These are phyloP conservation scores for Phytopythium montanum DNA, from an alignment of 352 stramenopile genomes.

Conservation along the genomic window DNA sequence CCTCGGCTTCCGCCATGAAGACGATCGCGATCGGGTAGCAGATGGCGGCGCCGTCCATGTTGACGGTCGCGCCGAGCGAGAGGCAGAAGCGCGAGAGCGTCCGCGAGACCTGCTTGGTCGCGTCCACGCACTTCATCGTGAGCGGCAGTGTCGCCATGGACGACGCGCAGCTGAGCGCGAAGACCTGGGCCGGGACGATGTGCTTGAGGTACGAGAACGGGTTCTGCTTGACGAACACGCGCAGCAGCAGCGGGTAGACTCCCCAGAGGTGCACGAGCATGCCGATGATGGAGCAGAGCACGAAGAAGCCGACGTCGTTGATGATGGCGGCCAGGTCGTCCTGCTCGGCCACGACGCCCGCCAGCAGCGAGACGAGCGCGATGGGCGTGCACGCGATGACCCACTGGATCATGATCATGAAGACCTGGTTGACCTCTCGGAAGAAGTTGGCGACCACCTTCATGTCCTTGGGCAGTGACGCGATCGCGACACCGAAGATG, in stretches of 20 bases:
- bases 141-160: slow-evolving; percentile 24
- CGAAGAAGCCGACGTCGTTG: slow-evolving; percentile 13
- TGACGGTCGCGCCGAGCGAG: slow-evolving; percentile 20
- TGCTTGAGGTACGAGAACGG: slow-evolving; percentile 19
- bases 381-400: slow-evolving; percentile 41
- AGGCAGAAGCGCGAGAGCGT: slow-evolving; percentile 21
- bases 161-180: slow-evolving; percentile 26
- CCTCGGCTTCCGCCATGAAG: slow-evolving; percentile 27
- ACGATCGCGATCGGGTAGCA: slow-evolving; percentile 26
- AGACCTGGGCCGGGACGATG: slow-evolving; percentile 21
- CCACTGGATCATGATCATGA: slow-evolving; percentile 36
- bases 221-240: slow-evolving; percentile 13
- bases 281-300: slow-evolving; percentile 13
- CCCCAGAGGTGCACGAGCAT: slow-evolving; percentile 14
- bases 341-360: slow-evolving; percentile 17
- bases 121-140: slow-evolving; percentile 20
- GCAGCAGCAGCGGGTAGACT: slow-evolving; percentile 22
- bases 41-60: slow-evolving; percentile 29
- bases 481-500: slow-evolving; percentile 23
- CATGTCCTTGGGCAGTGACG: slow-evolving; percentile 9
- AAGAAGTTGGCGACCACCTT: slow-evolving; percentile 18
- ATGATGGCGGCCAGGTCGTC: slow-evolving; percentile 15
- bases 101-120: slow-evolving; percentile 12
- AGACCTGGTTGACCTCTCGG: slow-evolving; percentile 26
- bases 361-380: slow-evolving; percentile 36